phyloP scores from a whole-genome alignment of 202 grass and related monocot genomes.

The Saccharum hybrid region DNA sequence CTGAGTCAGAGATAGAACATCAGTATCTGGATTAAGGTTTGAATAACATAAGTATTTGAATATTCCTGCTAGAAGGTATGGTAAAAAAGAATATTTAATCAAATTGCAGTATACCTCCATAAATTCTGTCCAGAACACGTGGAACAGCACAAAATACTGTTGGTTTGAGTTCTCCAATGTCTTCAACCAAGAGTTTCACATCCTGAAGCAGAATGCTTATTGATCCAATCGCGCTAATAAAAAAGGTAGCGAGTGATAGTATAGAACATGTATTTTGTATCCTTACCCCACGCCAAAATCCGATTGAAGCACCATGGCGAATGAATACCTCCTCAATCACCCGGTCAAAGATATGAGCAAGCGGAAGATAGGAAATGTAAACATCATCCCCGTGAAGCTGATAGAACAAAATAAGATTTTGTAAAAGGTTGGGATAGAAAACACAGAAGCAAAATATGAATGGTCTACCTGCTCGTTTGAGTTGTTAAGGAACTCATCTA shows the following conservation, averaged over 20 bases:
- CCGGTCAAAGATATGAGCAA: slow-evolving; percentile 98
- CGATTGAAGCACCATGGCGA: slow-evolving; percentile 81
- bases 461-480: slow-evolving; percentile 62
- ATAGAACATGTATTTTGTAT: slow-evolving; percentile 7
- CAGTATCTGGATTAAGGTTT: slow-evolving; percentile 13
- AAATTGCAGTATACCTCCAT: slow-evolving; percentile 71
- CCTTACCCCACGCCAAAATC: slow-evolving; percentile 97
- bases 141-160: slow-evolving; percentile 95
- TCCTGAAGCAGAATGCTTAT: slow-evolving; percentile 57
- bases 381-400: slow-evolving; percentile 72
- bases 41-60: slow-evolving; percentile 7
- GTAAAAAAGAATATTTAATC: background rate
- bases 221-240: slow-evolving; percentile 33
- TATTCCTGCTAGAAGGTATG: background rate
- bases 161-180: slow-evolving; percentile 88
- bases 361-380: slow-evolving; percentile 91
- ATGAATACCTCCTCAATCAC: slow-evolving; percentile 94
- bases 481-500: slow-evolving; percentile 57
- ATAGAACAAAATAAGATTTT: slow-evolving; percentile 30
- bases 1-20: slow-evolving; percentile 53
- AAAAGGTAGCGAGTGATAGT: background rate
- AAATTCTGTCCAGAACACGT: slow-evolving; percentile 89
- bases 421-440: slow-evolving; percentile 19
- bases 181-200: slow-evolving; percentile 92
- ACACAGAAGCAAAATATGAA: slow-evolving; percentile 20